Conservation (phyloP, 2,329 filamentous ascomycete species). For the Venturia aucupariae region DNA sequence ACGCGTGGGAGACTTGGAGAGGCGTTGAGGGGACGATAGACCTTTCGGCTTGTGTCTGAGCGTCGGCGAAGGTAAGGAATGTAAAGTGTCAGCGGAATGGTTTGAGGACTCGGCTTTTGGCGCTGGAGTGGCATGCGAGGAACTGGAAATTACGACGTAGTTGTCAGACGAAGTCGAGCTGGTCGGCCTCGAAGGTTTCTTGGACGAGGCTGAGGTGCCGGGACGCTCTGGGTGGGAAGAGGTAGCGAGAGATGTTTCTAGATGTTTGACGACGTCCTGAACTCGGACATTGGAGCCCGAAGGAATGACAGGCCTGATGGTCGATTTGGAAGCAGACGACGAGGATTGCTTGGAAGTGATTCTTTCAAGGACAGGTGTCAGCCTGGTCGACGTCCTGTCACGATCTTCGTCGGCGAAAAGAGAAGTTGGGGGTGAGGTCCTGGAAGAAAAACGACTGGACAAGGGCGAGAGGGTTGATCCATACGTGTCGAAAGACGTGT, state of each 20-base stretch:
- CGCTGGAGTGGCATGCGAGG: neutral
- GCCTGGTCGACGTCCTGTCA: neutral
- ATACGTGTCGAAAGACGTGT: constrained; percentile 20
- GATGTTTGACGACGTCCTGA: constrained; percentile 18
- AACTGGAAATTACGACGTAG: neutral
- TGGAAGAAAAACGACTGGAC: constrained; percentile 30
- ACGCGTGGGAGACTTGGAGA: neutral
- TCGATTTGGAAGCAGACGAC: constrained; percentile 16
- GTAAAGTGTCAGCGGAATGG: neutral
- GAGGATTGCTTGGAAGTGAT: neutral
- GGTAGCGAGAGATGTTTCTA: constrained; percentile 16
- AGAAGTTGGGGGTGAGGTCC: constrained; percentile 30
- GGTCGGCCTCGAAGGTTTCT: constrained; percentile 21
- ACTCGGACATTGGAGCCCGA: constrained; percentile 22
- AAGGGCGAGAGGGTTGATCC: constrained; percentile 27
- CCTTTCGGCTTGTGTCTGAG: constrained; percentile 18
- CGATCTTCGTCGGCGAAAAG: constrained; percentile 17
- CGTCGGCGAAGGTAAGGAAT: constrained; percentile 2
- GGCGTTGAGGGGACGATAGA: neutral
- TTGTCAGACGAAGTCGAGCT: constrained; percentile 9
- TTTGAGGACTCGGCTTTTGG: neutral
- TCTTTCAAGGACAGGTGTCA: constrained; percentile 9
- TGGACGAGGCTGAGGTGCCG: constrained; percentile 13
- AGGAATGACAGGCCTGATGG: constrained; percentile 30
- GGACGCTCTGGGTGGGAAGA: constrained; percentile 20